Evolutionary conservation across 257 asterid genomes (phyloP), one percentile per base, ranked within the genome.

Genomic region (Ajuga chamaepitys): DNA sequence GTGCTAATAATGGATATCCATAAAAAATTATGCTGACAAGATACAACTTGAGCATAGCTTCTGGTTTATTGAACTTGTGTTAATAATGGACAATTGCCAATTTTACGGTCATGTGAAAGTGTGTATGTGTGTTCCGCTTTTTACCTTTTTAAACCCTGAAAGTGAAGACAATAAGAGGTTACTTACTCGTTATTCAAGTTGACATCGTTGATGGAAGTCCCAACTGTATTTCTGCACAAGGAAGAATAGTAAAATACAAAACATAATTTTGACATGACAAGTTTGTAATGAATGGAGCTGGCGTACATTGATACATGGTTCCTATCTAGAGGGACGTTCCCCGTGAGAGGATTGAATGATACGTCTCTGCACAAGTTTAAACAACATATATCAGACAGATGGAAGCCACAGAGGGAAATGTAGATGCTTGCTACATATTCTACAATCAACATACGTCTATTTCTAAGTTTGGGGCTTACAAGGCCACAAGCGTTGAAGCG

Each of bases 301-400:
- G 69, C 87, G 77, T 75, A 85, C 93, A 78, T 66, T 51, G 87
- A 76, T 60, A 74, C 53, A 68, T 51, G 78, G 25, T 66, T 67
- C 40, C 75, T 58, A 48, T 61, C 72, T 17, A 68, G 59, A 37
- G 81, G 83, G 70, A 77, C 50, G 42, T 64, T 74, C 55, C 89
- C 94, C 4, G 78, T 67, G 24, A 86, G 75, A 53, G 81, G 73
- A 73, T 86, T 86, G 78, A 86, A 86, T 30, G 94, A 86, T 58
- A 86, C 81, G 37, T 86, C 94, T 81, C 94, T 83, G 82, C 42
- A 55, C 44, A 58, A 34, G 26, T 42, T 61, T 37, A 25, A 25
- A 47, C 22, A 9, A 38, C 42, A n/a, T 16, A 20, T 47, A 37
- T 38, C 38, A 61, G 54, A 42, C 37, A 18, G 5, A n/a, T 28